A percentile compares a stretch with the other conserved stretches of the same genome.
Conservation (phyloP, 768 basidiomycete genomes). For the Lentinula sp. region DNA sequence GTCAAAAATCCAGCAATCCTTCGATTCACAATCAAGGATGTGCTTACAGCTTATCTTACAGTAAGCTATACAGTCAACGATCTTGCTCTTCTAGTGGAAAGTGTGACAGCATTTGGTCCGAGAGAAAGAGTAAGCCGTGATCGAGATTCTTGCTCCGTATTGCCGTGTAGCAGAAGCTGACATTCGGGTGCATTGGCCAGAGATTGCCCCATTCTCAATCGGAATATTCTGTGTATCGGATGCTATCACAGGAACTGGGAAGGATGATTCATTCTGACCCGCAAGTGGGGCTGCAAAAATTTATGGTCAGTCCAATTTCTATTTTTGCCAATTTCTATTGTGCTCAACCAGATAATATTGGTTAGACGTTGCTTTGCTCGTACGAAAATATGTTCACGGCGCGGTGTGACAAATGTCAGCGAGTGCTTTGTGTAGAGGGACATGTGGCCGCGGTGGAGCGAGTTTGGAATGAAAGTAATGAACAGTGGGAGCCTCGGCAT, state of each 20-base stretch:
- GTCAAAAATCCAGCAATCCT: constrained; percentile 33
- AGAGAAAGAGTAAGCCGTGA: constrained; percentile 51
- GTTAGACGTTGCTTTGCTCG: constrained; percentile 43
- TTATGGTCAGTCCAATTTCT: constrained; percentile 35
- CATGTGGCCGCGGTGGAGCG: constrained; percentile 70
- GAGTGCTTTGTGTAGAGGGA: constrained; percentile 63
- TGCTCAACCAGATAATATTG: background rate
- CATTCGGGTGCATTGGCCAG: constrained; percentile 24
- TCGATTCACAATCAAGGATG: constrained; percentile 58
- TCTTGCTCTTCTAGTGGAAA: constrained; percentile 46
- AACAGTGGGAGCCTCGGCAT: constrained; percentile 49
- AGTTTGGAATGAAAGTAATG: constrained; percentile 32
- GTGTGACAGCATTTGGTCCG: constrained; percentile 64
- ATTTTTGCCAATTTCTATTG: background rate
- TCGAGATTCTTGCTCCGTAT: constrained; percentile 3
- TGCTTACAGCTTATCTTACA: constrained; percentile 60
- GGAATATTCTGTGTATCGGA: constrained; percentile 57
- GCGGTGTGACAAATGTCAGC: constrained; percentile 52
- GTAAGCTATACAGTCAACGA: constrained; percentile 30
- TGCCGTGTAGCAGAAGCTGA: background rate
- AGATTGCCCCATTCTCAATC: constrained; percentile 67
- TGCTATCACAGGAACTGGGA: constrained; percentile 60
- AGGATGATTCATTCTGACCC: constrained; percentile 52
- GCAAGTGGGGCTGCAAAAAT: constrained; percentile 41
- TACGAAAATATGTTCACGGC: constrained; percentile 61